Evolutionary conservation across 495 filamentous ascomycete genomes (phyloP).

Genomic region (Mytilinidion resinicola): DNA sequence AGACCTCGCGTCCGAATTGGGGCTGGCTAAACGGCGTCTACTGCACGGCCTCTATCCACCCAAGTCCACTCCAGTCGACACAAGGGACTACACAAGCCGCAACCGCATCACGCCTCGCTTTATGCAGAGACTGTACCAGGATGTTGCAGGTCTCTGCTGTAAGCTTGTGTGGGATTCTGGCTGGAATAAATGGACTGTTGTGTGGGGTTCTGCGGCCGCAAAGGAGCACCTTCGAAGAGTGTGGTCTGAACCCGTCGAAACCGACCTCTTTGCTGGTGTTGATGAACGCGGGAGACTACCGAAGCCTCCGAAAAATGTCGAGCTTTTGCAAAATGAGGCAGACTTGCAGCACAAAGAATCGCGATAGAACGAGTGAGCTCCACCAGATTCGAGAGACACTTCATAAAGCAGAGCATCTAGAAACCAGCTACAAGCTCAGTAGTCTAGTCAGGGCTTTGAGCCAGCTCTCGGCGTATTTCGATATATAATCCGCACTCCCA

Average conservation of each 20-base stretch:
- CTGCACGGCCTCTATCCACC: too few relatives aligned
- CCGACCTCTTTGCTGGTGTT: constrained; percentile 15
- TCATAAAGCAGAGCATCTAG: neutral
- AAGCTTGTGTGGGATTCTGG: constrained; percentile 18
- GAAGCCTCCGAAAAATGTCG: neutral
- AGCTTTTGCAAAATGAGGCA: neutral
- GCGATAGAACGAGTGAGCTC: neutral
- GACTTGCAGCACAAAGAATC: neutral
- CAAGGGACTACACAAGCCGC: neutral
- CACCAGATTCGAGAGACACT: neutral
- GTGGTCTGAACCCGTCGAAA: constrained; percentile 4
- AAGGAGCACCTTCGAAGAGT: neutral
- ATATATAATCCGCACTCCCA: too few relatives aligned
- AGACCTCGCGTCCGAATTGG: neutral
- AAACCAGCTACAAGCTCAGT: too few relatives aligned
- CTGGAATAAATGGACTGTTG: constrained; percentile 13
- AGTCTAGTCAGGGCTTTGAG: neutral
- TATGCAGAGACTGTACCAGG: constrained; percentile 23
- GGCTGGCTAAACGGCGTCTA: too few relatives aligned
- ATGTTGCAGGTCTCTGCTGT: constrained; percentile 9
- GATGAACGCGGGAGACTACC: constrained; percentile 3
- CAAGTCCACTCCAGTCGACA: too few relatives aligned
- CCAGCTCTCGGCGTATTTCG: constrained; percentile 5
- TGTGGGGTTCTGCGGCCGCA: constrained; percentile 9
- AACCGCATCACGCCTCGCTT: constrained; percentile 9